These are phyloP conservation scores for Colletotrichum cereale DNA, from an alignment of 2,329 filamentous ascomycete genomes.

Conservation along the genomic window DNA sequence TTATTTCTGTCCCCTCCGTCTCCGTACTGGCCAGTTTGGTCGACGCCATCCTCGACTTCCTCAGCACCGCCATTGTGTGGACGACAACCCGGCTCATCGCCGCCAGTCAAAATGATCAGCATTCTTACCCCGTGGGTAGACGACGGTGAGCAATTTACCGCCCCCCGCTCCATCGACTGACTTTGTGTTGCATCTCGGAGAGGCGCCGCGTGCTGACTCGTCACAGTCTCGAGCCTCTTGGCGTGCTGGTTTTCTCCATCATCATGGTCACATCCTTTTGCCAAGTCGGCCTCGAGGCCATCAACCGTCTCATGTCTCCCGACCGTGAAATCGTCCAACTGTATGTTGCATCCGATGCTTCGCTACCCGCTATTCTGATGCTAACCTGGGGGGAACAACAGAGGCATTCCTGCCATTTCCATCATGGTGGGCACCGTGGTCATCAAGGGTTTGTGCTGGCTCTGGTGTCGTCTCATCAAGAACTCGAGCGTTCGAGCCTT, in stretches of 20 bases:
- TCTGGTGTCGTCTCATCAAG: conserved; percentile 88
- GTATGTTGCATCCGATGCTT: conserved; percentile 45
- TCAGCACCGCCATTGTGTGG: conserved; percentile 86
- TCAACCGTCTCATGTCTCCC: conserved; percentile 70
- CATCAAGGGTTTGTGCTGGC: conserved; percentile 85
- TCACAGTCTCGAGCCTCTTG: conserved; percentile 78
- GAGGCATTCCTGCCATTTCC: conserved; percentile 75
- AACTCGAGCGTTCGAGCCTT: conserved; percentile 89
- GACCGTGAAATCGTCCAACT: conserved; percentile 80
- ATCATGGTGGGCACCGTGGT: conserved; percentile 88
- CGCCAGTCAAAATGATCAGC: conserved; percentile 75
- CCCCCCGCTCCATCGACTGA: background rate
- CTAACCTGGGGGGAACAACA: conserved; percentile 38
- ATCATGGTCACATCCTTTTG: conserved; percentile 90
- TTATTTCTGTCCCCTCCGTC: conserved; percentile 82
- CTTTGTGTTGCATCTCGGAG: conserved; percentile 21
- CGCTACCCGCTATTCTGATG: conserved; percentile 22
- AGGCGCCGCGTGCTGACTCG: conserved; percentile 27
- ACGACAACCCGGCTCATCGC: conserved; percentile 79
- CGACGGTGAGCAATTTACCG: conserved; percentile 57
- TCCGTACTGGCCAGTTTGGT: conserved; percentile 85
- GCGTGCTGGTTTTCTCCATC: conserved; percentile 84
- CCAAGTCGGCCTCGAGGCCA: conserved; percentile 80
- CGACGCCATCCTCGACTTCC: conserved; percentile 83
- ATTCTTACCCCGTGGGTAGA: conserved; percentile 83